Evolutionary conservation across 129 eudicot species (phyloP), one percentile per base, ranked within the genome.

Genomic region (Sambucus nigra): DNA sequence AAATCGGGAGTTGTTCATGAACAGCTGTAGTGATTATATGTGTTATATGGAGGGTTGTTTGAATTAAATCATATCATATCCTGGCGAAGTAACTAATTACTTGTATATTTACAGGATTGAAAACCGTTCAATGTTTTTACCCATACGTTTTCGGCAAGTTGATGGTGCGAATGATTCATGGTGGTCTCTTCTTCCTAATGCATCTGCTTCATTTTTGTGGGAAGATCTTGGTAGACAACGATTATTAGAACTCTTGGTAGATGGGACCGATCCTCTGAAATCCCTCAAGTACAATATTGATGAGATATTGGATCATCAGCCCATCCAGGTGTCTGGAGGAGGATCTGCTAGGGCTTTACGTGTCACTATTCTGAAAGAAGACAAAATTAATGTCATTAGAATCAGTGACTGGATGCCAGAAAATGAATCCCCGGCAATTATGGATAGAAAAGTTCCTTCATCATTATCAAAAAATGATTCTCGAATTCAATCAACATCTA

Each of bases 221-320:
- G 94, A 86, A 80, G 94, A 92, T 77, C 84, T 92, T 70, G 96
- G 99, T 39, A 80, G 99, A 67, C 66, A 71, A 56, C 75, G 89
- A 50, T 45, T 72, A 57, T 42, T 92, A 63, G 99, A 92, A 73
- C 49, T 92, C 45, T 51, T 75, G 69, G 75, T 77, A 18, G 94
- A 82, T 73, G 92, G 89, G 35, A 45, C 72, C 8, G 74, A 86
- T 49, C 53, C 82, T 22, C 51, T 61, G 26, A 64, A 77, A 52
- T 67, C 94, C 53, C 63, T 63, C 28, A 82, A 58, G 54, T 92
- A 82, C 67, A 74, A 73, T 57, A 86, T 92, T 44, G 99, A 92
- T 68, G 94, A 86, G 73, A 76, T 86, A 69, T 74, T 61, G 9
- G 95, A 92, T 73, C 87, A 82, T 65, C 82, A 64, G 57, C 91